Percentiles rank a stretch among this genome's conserved stretches.
These are phyloP conservation scores for Durotheca rogersii DNA, from an alignment of 495 filamentous ascomycete species.

Conservation along the genomic window DNA sequence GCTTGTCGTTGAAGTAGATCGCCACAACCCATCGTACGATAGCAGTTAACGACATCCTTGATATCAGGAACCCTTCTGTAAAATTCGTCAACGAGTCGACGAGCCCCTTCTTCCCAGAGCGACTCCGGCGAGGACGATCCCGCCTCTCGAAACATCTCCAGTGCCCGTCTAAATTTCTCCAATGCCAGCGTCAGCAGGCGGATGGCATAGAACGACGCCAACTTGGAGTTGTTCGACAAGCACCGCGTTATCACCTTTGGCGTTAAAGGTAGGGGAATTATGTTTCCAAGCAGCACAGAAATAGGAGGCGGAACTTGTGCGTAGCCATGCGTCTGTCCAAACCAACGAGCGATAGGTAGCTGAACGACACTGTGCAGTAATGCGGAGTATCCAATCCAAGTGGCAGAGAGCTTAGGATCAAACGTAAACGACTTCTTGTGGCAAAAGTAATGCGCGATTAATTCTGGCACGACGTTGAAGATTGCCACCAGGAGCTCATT, in stretches of 20 bases:
- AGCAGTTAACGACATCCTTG: conserved; percentile 71
- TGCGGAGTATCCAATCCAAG: conserved; percentile 91
- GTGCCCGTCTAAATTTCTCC: conserved; percentile 66
- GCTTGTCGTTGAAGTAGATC: conserved; percentile 79
- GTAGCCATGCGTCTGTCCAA: conserved; percentile 57
- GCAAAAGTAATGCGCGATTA: conserved; percentile 81
- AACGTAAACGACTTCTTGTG: conserved; percentile 77
- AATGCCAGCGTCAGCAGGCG: conserved; percentile 76
- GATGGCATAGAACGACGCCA: conserved; percentile 80
- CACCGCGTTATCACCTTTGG: conserved; percentile 76
- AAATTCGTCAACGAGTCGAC: conserved; percentile 70
- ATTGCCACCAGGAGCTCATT: conserved; percentile 76
- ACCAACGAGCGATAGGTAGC: conserved; percentile 67
- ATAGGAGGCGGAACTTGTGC: conserved; percentile 70
- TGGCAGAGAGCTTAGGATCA: conserved; percentile 85
- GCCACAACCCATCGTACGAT: conserved; percentile 61
- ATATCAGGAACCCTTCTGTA: conserved; percentile 74
- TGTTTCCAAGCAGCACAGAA: conserved; percentile 74
- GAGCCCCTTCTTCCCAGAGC: conserved; percentile 65
- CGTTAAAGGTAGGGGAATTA: conserved; percentile 79
- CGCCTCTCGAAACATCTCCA: conserved; percentile 56
- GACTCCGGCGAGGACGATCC: conserved; percentile 40
- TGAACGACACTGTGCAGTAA: conserved; percentile 79
- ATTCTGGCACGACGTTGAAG: conserved; percentile 77
- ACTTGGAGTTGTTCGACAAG: conserved; percentile 67